Percentiles rank a stretch among this genome's conserved stretches.
Evolutionary conservation across 75 land plant species (phyloP).

Genomic region (Pseudotsuga menziesii): DNA sequence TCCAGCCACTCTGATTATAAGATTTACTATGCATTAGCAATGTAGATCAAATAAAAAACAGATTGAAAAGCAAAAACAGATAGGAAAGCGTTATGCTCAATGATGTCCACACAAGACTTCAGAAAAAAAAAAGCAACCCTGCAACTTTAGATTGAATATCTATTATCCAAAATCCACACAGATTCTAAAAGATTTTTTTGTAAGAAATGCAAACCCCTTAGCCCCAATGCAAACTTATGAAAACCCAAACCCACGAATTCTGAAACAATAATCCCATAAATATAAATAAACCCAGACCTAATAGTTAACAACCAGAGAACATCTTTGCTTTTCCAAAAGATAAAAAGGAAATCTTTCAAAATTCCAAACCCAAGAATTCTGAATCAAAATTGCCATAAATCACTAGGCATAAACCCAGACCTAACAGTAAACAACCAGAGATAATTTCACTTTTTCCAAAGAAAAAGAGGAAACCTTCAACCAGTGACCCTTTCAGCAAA

Average conservation of each 20-base stretch:
- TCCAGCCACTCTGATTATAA: conserved; percentile 77
- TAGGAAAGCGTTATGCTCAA: too few relatives aligned
- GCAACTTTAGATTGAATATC: not conserved
- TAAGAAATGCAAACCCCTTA: not conserved
- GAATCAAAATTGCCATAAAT: not conserved
- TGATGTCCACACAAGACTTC: not conserved
- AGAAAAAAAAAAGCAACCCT: not conserved
- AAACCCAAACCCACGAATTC: conserved; percentile 3
- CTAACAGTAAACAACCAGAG: not conserved
- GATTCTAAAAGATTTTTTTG: not conserved
- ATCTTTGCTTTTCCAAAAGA: not conserved
- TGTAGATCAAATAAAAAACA: too few relatives aligned
- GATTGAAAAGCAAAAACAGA: too few relatives aligned
- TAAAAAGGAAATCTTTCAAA: not conserved
- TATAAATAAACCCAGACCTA: not conserved
- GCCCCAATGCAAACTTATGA: not conserved
- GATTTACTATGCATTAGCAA: conserved; percentile 1
- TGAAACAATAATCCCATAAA: not conserved
- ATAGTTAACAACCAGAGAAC: not conserved
- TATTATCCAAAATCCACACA: not conserved
- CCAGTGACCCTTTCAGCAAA: too few relatives aligned
- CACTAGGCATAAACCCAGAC: not conserved
- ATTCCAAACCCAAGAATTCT: not conserved
- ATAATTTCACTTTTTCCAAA: not conserved
- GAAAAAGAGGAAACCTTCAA: too few relatives aligned